Percentiles rank a stretch among this genome's conserved stretches.
phyloP scores from a whole-genome alignment of 306 rosid genomes.

The Aeschynomene evenia region DNA sequence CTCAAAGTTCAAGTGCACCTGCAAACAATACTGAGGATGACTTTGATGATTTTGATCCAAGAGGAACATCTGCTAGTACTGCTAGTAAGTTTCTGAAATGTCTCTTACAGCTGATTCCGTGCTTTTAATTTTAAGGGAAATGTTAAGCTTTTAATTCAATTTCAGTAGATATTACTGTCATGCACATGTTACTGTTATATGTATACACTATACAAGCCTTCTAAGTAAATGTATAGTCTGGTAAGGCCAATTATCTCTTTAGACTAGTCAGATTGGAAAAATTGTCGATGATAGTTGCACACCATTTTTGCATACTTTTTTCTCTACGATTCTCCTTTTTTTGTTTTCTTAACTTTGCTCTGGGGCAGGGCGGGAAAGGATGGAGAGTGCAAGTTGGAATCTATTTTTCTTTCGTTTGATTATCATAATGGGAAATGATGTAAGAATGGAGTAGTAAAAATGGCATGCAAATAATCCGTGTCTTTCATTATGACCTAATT shows the following conservation, averaged over 20 bases:
- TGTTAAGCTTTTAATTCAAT: slow-evolving; percentile 10
- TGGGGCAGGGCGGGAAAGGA: not conserved
- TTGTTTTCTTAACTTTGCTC: not conserved
- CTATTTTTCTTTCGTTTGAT: not conserved
- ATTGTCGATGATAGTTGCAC: not conserved
- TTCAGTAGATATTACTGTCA: slow-evolving; percentile 2
- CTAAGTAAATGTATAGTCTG: not conserved
- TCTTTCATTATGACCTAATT: slow-evolving; percentile 1
- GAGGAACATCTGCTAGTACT: slow-evolving; percentile 87
- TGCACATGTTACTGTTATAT: slow-evolving; percentile 21
- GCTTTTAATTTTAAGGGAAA: slow-evolving; percentile 14
- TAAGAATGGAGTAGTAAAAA: not conserved
- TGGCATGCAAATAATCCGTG: not conserved
- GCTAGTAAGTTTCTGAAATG: slow-evolving; percentile 57
- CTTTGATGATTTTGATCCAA: slow-evolving; percentile 91
- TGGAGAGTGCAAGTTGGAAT: not conserved
- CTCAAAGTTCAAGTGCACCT: slow-evolving; percentile 49
- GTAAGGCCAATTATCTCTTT: not conserved
- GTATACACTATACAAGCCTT: not conserved
- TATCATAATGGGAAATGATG: not conserved
- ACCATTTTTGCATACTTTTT: not conserved
- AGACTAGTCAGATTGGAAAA: not conserved
- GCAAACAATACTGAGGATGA: slow-evolving; percentile 58
- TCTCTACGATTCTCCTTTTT: not conserved
- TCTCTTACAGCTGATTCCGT: slow-evolving; percentile 26